phyloP scores from a whole-genome alignment of 768 basidiomycete genomes.

The Rubroboletus pulcherrimus region DNA sequence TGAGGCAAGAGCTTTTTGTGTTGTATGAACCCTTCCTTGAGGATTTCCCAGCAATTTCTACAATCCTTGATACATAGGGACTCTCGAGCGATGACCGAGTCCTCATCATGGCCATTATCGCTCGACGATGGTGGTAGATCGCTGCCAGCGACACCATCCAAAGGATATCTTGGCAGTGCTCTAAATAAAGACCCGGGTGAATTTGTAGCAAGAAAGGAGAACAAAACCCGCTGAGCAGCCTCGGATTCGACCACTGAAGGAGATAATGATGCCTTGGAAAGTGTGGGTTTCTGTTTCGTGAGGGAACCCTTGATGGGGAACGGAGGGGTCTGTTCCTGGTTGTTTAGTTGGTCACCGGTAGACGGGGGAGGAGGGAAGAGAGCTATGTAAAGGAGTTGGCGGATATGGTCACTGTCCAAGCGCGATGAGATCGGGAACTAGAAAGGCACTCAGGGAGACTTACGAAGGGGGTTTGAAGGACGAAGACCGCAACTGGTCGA shows the following conservation, averaged over 20 bases:
- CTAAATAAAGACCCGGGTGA: conserved; percentile 48
- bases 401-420: conserved; percentile 51
- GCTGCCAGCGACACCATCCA: conserved; percentile 11
- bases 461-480: conserved; percentile 57
- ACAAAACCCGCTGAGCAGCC: conserved; percentile 51
- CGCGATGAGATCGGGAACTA: conserved; percentile 12
- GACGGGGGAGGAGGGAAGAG: conserved; percentile 49
- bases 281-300: conserved; percentile 42
- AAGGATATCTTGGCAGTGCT: conserved; percentile 51
- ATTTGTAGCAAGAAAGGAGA: conserved; percentile 56
- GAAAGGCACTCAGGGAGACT: conserved; percentile 26
- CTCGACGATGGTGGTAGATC: not conserved
- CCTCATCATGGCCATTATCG: conserved; percentile 39
- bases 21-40: conserved; percentile 51
- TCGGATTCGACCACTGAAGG: conserved; percentile 44
- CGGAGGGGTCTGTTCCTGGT: conserved; percentile 22
- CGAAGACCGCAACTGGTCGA: conserved; percentile 60
- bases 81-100: conserved; percentile 56
- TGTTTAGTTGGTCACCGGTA: conserved; percentile 11
- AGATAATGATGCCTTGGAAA: conserved; percentile 39
- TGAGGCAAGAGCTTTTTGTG: conserved; percentile 25
- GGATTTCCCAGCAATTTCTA: conserved; percentile 59
- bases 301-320: conserved; percentile 44
- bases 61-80: conserved; percentile 50
- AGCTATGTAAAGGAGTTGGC: conserved; percentile 68